Percentiles rank a stretch among this genome's conserved stretches.
phyloP scores from a whole-genome alignment of 257 asterid species.

The Solanum medicagineum region DNA sequence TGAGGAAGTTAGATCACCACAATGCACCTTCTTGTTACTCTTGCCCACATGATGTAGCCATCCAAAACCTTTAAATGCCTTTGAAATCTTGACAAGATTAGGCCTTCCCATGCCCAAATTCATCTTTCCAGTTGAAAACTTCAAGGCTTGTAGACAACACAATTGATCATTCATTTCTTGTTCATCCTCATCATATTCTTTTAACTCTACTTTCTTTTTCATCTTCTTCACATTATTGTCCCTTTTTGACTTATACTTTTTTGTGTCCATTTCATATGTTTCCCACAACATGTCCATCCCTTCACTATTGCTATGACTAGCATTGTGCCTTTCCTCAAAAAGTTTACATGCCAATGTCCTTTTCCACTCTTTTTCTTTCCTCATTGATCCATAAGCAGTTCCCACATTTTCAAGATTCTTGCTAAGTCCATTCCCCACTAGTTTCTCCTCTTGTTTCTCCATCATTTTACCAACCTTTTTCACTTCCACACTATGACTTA shows the following conservation, averaged over 20 bases:
- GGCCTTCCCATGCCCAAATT: constrained; percentile 68
- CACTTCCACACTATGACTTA: constrained; percentile 7
- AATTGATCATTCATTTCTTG: constrained; percentile 15
- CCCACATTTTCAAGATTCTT: constrained; percentile 1
- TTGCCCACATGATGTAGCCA: constrained; percentile 56
- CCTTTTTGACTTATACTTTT: background rate
- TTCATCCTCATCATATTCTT: constrained; percentile 2
- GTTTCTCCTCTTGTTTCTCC: background rate
- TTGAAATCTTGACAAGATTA: constrained; percentile 59
- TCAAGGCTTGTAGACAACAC: constrained; percentile 78
- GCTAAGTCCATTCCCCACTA: background rate
- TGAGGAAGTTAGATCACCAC: constrained; percentile 15
- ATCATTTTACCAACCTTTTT: background rate
- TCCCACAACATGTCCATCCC: constrained; percentile 50
- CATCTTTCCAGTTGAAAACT: constrained; percentile 70
- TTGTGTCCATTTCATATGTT: constrained; percentile 41
- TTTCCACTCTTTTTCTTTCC: constrained; percentile 75
- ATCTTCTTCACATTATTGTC: background rate
- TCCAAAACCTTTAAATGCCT: constrained; percentile 76
- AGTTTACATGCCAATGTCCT: constrained; percentile 73
- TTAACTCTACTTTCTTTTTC: background rate
- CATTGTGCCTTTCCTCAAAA: background rate
- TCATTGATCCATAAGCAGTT: constrained; percentile 46
- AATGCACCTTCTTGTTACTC: constrained; percentile 81
- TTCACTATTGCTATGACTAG: background rate